Conservation (phyloP, 345 rosid genomes). For the Populus simonii region DNA sequence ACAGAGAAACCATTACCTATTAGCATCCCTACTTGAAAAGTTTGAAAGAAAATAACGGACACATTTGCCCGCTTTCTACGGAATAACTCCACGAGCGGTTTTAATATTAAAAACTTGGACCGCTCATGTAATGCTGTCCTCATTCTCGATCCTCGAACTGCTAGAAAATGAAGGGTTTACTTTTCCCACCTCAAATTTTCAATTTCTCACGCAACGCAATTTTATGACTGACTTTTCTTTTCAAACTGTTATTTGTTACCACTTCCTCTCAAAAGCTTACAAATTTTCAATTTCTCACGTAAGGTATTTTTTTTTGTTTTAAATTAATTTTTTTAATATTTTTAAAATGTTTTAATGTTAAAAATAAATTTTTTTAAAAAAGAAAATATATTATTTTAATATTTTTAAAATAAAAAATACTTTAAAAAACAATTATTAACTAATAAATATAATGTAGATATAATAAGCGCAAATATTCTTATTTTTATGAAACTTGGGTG, state of each 20-base stretch:
- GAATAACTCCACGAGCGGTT: neutral
- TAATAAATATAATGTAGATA: no score
- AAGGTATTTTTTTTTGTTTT: no score
- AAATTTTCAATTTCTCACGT: no score
- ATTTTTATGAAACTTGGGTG: neutral
- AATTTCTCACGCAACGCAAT: neutral
- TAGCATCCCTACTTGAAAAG: neutral
- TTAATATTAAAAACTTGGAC: neutral
- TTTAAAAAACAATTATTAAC: no score
- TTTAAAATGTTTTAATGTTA: no score
- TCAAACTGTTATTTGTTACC: neutral
- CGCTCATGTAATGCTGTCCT: neutral
- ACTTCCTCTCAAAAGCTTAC: neutral
- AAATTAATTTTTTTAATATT: neutral
- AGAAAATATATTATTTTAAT: no score
- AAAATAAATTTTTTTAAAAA: no score
- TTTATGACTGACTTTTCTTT: neutral
- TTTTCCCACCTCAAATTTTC: slow-evolving; percentile 22
- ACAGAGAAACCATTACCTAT: no score
- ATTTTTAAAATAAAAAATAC: no score
- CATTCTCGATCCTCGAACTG: slow-evolving; percentile 16
- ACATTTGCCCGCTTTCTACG: neutral
- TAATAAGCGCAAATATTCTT: no score
- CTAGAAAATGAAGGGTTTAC: slow-evolving; percentile 6
- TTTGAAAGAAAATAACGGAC: neutral